phyloP scores from a whole-genome alignment of 768 basidiomycete species.

The Mycena polygramma region DNA sequence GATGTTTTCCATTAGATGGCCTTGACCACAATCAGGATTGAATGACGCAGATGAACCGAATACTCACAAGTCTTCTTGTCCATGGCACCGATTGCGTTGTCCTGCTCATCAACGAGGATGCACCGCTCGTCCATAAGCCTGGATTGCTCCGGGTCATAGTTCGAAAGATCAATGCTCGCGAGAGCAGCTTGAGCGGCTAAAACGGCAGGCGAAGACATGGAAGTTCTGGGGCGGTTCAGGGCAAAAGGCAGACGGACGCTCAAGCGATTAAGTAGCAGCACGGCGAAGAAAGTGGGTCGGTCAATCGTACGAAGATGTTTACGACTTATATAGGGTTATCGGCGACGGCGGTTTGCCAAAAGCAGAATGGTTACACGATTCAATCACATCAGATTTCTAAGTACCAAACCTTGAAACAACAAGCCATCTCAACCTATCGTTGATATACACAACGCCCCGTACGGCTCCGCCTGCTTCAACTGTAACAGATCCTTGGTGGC shows the following conservation, averaged over 20 bases:
- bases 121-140: slow-evolving; percentile 96
- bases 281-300: not conserved
- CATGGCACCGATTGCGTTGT: slow-evolving; percentile 85
- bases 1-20: slow-evolving; percentile 98
- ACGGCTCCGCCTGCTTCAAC: slow-evolving; percentile 71
- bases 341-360: too few species aligned
- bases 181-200: slow-evolving; percentile 73
- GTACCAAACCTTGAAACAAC: too few species aligned
- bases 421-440: slow-evolving; percentile 43
- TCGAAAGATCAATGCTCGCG: slow-evolving; percentile 81
- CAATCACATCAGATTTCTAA: too few species aligned
- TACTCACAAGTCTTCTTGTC: slow-evolving; percentile 96
- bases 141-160: slow-evolving; percentile 93
- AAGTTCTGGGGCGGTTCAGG: not conserved
- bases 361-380: too few species aligned
- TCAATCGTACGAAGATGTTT: not conserved
- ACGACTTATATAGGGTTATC: too few species aligned
- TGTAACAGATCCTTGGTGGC: slow-evolving; percentile 79
- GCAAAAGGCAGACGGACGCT: not conserved
- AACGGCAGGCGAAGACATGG: slow-evolving; percentile 73
- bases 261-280: not conserved
- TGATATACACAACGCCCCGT: slow-evolving; percentile 62
- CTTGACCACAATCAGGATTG: slow-evolving; percentile 54
- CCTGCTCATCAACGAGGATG: slow-evolving; percentile 91
- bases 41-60: slow-evolving; percentile 17